These are phyloP conservation scores for Petrea volubilis DNA, from an alignment of 257 asterid genomes.

Conservation along the genomic window DNA sequence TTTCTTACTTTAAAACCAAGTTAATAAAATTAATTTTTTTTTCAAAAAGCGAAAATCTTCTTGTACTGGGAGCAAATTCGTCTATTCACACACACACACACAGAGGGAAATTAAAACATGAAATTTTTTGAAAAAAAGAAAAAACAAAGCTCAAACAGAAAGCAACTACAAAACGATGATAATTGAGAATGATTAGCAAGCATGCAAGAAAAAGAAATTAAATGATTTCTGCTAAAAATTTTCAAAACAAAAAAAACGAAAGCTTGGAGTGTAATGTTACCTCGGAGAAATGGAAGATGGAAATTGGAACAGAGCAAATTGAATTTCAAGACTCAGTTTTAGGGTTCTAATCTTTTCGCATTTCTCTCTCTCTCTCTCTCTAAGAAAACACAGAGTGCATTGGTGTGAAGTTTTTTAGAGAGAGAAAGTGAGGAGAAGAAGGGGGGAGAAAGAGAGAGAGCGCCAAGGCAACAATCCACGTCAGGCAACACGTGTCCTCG, in stretches of 20 bases:
- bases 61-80: not conserved
- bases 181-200: constrained; percentile 13
- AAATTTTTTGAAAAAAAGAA: too few species aligned
- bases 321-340: not conserved
- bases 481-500: constrained; percentile 60
- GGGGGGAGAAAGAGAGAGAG: constrained; percentile 19
- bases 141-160: not conserved
- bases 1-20: too few species aligned
- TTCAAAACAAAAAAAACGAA: not conserved
- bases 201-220: not conserved
- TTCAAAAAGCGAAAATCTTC: too few species aligned
- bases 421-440: constrained; percentile 29
- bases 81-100: not conserved
- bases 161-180: not conserved
- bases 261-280: constrained; percentile 17
- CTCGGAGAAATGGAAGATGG: not conserved
- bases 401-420: constrained; percentile 24
- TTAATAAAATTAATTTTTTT: too few species aligned
- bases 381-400: not conserved
- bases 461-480: constrained; percentile 65
- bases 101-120: too few species aligned
- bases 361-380: constrained; percentile 20
- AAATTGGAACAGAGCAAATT: not conserved
- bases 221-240: not conserved
- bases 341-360: constrained; percentile 12